A percentile compares a stretch with the other conserved stretches of the same genome.
Conservation (phyloP, 208 protist species). For the Porcisia deanei region DNA sequence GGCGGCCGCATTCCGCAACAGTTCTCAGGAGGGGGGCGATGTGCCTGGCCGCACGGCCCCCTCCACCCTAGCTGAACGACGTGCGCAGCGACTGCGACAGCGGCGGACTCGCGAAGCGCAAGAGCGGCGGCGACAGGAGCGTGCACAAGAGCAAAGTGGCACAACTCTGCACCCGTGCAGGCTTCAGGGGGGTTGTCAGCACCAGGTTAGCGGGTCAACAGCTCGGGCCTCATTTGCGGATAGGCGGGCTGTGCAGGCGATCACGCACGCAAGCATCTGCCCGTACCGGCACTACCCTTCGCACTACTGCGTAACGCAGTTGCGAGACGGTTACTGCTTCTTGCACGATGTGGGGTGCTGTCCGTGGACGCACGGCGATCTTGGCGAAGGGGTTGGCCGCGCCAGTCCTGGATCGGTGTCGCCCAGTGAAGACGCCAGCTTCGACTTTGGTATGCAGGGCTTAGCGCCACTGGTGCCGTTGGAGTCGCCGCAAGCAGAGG, state of each 20-base stretch:
- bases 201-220: background rate
- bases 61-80: conserved; percentile 17
- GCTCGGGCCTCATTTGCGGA: background rate
- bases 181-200: conserved; percentile 46
- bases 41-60: conserved; percentile 1
- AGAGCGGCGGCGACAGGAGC: conserved; percentile 24
- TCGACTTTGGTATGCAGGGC: background rate
- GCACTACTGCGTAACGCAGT: conserved; percentile 38
- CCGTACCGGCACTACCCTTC: conserved; percentile 40
- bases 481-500: background rate
- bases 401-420: background rate
- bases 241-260: background rate
- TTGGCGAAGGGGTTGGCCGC: background rate
- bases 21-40: background rate
- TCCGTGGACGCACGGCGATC: conserved; percentile 52
- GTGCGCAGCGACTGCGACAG: conserved; percentile 12
- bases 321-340: conserved; percentile 41
- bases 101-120: conserved; percentile 25
- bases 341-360: conserved; percentile 39
- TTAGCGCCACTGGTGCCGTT: background rate
- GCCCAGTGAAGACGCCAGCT: background rate
- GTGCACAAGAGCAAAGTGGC: conserved; percentile 17
- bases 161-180: conserved; percentile 42
- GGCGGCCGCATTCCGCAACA: background rate
- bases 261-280: conserved; percentile 7